Base-by-base conservation (phyloP, 176 grass and related monocot genomes). In the Avena eriantha region DNA sequence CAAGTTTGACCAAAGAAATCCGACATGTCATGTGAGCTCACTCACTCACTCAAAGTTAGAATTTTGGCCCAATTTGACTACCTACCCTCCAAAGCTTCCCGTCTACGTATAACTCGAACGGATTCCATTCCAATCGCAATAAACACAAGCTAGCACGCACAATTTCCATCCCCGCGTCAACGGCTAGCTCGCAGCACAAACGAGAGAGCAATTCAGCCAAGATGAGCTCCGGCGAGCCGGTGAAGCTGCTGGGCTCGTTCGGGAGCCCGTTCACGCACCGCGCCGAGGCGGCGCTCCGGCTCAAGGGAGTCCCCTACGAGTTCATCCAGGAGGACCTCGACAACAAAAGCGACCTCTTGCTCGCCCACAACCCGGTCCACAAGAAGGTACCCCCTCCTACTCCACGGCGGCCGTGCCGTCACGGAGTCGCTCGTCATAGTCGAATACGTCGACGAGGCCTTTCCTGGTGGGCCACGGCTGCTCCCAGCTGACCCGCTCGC, bases 401-500 rank as follows among this genome's bases (percentile, higher is more conserved):
- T 71, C 18, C 36, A 71, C 18, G 69, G 36, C 19, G 69, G 18
- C 41, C 78, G 50, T 4, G 49, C 82, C 39, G 19, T 86, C 24
- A 5, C 6, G 1, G 86, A 88, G 82, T 91, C 86, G 0, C 69
- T 88, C 3, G 23, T 88, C 29, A 41, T 84, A 70, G 7, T 91
- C 53, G 77, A 91, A 61, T 85, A 91, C 78, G 5, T 88, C 22
- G 86, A 91, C 19, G 90, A 91, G 71, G 34, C 67, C 34, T 88
- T 87, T 31, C 2, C 29, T 0, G 33, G 16, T 0, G 66, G 66
- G 0, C 33, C 66, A 6, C 2, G 7, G 16, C 66, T 69, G 2
- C 66, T 69, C 3, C 33, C 67, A 2, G 15, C 33, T 5, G 66
- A 69, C 33, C 66, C 66, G 16, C 66, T 69, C 16, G 66, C 31